Evolutionary conservation across 2,329 filamentous ascomycete species (phyloP).

Genomic region (Aureobasidium leucospermi): DNA sequence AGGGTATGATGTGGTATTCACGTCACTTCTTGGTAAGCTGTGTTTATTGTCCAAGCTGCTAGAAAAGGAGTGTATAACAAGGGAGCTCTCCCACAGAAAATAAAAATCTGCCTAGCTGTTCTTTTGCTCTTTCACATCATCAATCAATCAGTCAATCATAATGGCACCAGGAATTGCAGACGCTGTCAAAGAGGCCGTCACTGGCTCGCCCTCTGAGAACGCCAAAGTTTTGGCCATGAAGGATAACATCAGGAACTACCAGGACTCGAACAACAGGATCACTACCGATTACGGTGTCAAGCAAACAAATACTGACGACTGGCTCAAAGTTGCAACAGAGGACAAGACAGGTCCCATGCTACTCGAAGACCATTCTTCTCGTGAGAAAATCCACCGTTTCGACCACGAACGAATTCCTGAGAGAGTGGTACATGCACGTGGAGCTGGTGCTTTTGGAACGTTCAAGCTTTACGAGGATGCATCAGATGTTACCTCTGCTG

Average conservation of each 20-base stretch:
- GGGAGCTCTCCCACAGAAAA: not conserved
- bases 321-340: slow-evolving; percentile 59
- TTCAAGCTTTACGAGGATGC: slow-evolving; percentile 60
- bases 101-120: not conserved
- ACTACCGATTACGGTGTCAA: slow-evolving; percentile 74
- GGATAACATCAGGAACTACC: slow-evolving; percentile 51
- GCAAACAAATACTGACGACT: slow-evolving; percentile 67
- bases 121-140: not conserved
- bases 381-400: slow-evolving; percentile 73
- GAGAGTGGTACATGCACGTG: slow-evolving; percentile 60
- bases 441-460: slow-evolving; percentile 57
- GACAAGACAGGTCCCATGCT: slow-evolving; percentile 60
- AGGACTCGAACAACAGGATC: slow-evolving; percentile 49
- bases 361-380: slow-evolving; percentile 63
- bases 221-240: slow-evolving; percentile 56
- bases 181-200: slow-evolving; percentile 24
- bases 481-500: slow-evolving; percentile 55
- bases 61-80: not conserved
- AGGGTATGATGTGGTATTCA: not conserved
- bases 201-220: slow-evolving; percentile 24
- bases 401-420: slow-evolving; percentile 68
- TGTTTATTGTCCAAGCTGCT: not conserved
- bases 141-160: not conserved
- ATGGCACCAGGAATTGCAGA: slow-evolving; percentile 10
- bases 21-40: not conserved